These are phyloP conservation scores for Ambrosia hybrid DNA, from an alignment of 140 eudicot genomes.

Conservation along the genomic window DNA sequence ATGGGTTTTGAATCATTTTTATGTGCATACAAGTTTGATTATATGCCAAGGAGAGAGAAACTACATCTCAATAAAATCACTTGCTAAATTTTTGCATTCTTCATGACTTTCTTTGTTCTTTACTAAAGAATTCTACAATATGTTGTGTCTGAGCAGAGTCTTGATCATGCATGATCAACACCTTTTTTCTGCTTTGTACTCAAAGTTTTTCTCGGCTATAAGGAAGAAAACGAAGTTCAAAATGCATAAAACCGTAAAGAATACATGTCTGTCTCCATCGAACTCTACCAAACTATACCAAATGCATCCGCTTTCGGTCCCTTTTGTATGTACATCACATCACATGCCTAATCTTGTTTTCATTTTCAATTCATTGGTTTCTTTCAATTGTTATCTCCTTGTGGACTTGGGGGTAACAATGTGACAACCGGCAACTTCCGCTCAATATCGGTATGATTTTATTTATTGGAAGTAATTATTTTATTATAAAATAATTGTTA, in stretches of 20 bases:
- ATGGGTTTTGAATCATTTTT: no score
- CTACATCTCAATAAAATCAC: neutral
- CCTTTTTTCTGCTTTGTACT: conserved; percentile 38
- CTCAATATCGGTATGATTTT: no score
- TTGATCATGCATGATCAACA: conserved; percentile 15
- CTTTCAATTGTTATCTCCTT: no score
- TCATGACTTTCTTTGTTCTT: conserved; percentile 8
- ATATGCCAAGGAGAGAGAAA: conserved; percentile 1
- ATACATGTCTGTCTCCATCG: conserved; percentile 10
- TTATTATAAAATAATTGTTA: no score
- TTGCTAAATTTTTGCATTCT: neutral
- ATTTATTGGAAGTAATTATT: no score
- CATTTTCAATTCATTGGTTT: no score
- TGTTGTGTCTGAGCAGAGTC: neutral
- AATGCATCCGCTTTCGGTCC: no score
- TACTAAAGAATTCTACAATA: neutral
- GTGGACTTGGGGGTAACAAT: no score
- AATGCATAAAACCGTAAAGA: conserved; percentile 42
- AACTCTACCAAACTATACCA: no score
- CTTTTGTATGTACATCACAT: no score
- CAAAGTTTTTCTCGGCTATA: conserved; percentile 43
- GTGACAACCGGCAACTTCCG: no score
- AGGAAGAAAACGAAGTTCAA: conserved; percentile 54
- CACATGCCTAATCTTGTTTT: no score
- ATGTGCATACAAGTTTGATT: neutral